Conservation (phyloP, 2,329 filamentous ascomycete species). For the Verticillium nubilum region DNA sequence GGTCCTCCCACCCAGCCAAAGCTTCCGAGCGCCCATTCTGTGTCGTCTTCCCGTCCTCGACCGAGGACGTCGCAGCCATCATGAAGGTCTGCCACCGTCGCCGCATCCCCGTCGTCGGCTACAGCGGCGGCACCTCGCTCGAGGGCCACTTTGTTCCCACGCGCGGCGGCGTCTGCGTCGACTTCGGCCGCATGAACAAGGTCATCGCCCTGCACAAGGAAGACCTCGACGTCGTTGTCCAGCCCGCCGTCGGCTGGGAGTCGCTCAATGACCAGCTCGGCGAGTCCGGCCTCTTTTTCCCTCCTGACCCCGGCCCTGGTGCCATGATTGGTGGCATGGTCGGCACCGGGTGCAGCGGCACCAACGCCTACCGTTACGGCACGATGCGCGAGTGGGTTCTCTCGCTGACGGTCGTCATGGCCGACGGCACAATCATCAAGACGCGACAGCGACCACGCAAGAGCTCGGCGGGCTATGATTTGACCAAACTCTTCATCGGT, state of each 20-base stretch:
- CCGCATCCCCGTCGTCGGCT: constrained; percentile 78
- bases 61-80: constrained; percentile 77
- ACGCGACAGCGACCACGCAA: constrained; percentile 84
- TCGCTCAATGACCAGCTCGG: constrained; percentile 71
- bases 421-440: constrained; percentile 85
- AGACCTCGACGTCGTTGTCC: constrained; percentile 70
- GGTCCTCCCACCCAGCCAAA: constrained; percentile 53
- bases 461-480: constrained; percentile 85
- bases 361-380: constrained; percentile 87
- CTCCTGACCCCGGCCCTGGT: constrained; percentile 83
- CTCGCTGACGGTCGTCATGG: constrained; percentile 79
- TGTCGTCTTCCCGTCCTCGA: constrained; percentile 70
- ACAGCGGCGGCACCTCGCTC: constrained; percentile 81
- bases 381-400: constrained; percentile 96
- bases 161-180: constrained; percentile 75
- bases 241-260: constrained; percentile 85
- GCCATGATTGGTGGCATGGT: constrained; percentile 92
- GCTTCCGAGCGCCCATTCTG: constrained; percentile 54
- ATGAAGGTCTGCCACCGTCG: constrained; percentile 84
- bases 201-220: constrained; percentile 72
- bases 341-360: constrained; percentile 68
- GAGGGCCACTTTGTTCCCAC: constrained; percentile 88
- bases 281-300: constrained; percentile 78
- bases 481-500: constrained; percentile 84
- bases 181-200: constrained; percentile 81